These are phyloP conservation scores for Tylopilus intermedius DNA, from an alignment of 768 basidiomycete genomes.

Conservation along the genomic window DNA sequence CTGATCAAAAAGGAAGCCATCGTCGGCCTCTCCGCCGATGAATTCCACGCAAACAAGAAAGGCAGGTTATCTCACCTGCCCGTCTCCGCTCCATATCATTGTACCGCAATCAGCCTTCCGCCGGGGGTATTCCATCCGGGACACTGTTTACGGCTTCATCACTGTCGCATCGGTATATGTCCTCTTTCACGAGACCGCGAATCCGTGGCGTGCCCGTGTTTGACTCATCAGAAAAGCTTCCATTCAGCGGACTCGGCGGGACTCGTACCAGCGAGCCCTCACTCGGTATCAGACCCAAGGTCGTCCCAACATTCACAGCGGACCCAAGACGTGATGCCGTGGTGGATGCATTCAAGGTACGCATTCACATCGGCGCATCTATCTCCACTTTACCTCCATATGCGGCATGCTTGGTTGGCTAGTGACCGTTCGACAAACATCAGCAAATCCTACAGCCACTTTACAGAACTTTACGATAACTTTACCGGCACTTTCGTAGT, in stretches of 20 bases:
- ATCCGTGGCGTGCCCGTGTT: background rate
- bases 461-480: background rate
- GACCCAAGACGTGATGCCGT: constrained; percentile 71
- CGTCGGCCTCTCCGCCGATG: background rate
- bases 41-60: background rate
- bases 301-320: constrained; percentile 35
- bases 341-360: constrained; percentile 73
- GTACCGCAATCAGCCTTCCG: constrained; percentile 5
- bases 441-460: background rate
- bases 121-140: background rate
- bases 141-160: constrained; percentile 12
- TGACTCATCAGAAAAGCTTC: constrained; percentile 17
- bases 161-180: constrained; percentile 5
- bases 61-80: background rate
- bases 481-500: background rate
- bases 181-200: constrained; percentile 12
- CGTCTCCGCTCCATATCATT: background rate
- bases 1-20: constrained; percentile 22
- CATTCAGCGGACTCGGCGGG: constrained; percentile 3
- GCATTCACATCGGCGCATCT: constrained; percentile 14
- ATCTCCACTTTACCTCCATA: constrained; percentile 10
- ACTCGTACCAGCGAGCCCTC: constrained; percentile 7
- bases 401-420: constrained; percentile 78
- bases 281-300: constrained; percentile 18
- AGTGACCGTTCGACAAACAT: constrained; percentile 29